Base-by-base conservation (phyloP, 495 filamentous ascomycete genomes). In the Astrothelium subdiscretum region DNA sequence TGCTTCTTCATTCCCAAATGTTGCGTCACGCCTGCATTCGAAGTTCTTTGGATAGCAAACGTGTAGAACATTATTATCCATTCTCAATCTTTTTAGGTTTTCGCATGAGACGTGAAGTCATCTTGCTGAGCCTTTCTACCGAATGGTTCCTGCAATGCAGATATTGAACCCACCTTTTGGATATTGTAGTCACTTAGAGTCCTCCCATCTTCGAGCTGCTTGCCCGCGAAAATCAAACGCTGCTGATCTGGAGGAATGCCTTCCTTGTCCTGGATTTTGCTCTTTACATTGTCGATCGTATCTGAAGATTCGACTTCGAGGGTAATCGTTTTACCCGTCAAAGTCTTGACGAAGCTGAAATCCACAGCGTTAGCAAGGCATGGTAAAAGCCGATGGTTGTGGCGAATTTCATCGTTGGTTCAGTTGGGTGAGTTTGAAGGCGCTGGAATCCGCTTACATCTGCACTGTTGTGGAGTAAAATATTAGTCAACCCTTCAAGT, bases 131-230 rank as follows among this genome's bases (percentile, higher is more conserved):
- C 44, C 61, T 26, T 43, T 29, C 3, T 31, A 29, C 26, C 31
- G 6, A 11, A 61, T n/a, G n/a, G n/a, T 32, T 42, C 54, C 11
- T 27, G 22, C 4, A 24, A 35, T 15, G 0, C 60, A 32, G 11
- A 22, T 20, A 4, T 32, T 22, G 6, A 60, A 71, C 85, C 74
- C 80, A 92, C 90, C 88, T 98, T 98, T 84, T 98, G 94, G 80
- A 98, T 98, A 83, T 98, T 98, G 87, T 98, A 98, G 80, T 98
- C 94, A 74, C 87, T 91, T 68, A 98, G 85, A 65, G 94, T 98
- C 72, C 94, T 88, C 79, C 94, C 94, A 82, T 98, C 94, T 86
- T 98, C 94, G 66, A 98, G 87, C 82, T 98, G 94, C 85, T 98
- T 98, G 77, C 94, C 94, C 69, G 94, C 94, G 77, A 98, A 98